These are phyloP conservation scores for Crithidia mellificae DNA, from an alignment of 208 protist genomes.

Conservation along the genomic window DNA sequence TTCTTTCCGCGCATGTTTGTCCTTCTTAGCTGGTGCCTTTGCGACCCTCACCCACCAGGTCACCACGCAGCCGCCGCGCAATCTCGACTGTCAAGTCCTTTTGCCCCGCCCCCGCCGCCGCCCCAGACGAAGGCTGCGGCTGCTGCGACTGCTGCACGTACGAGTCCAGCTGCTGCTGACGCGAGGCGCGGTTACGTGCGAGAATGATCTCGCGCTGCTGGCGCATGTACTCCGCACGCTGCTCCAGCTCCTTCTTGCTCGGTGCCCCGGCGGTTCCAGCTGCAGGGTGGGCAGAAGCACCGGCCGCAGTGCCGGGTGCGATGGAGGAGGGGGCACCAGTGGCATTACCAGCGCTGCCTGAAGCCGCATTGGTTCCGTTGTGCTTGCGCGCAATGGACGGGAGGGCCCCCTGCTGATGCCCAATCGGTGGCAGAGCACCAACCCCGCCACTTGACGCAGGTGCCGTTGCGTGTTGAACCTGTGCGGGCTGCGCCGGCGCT, in stretches of 20 bases:
- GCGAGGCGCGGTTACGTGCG: conserved; percentile 65
- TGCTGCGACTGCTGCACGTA: conserved; percentile 46
- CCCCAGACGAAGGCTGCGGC: conserved; percentile 7
- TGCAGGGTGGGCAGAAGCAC: background rate
- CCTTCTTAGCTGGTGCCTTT: conserved; percentile 22
- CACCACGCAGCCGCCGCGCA: conserved; percentile 79
- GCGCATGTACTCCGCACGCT: conserved; percentile 74
- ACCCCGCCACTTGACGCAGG: background rate
- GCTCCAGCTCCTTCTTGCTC: conserved; percentile 74
- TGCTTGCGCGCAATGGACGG: conserved; percentile 18
- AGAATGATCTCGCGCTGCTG: conserved; percentile 86
- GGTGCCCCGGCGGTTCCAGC: conserved; percentile 6
- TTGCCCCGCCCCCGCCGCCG: conserved; percentile 32
- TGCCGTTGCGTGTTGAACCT: background rate
- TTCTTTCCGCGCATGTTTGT: background rate
- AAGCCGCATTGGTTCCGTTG: background rate
- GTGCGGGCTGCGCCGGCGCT: no score
- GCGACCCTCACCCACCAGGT: conserved; percentile 67
- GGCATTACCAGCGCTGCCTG: background rate
- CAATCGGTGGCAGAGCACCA: conserved; percentile 9
- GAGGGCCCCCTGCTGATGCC: conserved; percentile 21
- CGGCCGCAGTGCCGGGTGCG: background rate
- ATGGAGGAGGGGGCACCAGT: no score
- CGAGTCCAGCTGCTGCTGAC: conserved; percentile 69
- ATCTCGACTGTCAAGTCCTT: conserved; percentile 77